Base-by-base conservation (phyloP, 192 early-diverging fungal species). In the Linnemannia hyalina region DNA sequence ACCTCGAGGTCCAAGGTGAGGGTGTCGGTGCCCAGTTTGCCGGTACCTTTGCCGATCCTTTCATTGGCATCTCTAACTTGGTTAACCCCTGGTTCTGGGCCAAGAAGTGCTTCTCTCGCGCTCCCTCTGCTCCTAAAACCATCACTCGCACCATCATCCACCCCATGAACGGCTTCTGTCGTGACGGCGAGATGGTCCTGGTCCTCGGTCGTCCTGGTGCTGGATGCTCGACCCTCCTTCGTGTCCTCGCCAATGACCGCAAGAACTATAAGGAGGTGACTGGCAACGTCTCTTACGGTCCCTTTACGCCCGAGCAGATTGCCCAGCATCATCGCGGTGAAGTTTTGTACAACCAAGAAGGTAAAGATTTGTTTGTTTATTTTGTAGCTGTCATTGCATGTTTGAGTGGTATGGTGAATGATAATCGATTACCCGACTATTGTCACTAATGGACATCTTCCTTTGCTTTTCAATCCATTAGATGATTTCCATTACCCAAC, bases 401-500 rank as follows among this genome's bases (percentile, higher is more conserved):
- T 13, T 4, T 15, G 26, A 4, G 7, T 65, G 9, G 57, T 60
- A 23, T n/a, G 11, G 69, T 40, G 60, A 65, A 26, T 65, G 60
- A 65, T 26, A 65, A 65, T 65, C 60, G 60, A 65, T 65, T 65
- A 32, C 29, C 60, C 60, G 26, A 32, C 60, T 13, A 32, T 65
- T 65, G 11, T 32, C 26, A 29, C 60, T 65, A 65, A 65, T 65
- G 13, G 0, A 20, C 18, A 13, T 55, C 18, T 38, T 13, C 29
- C 20, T 60, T 41, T 38, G 32, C 8, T 15, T 29, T 68, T 46
- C 11, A 44, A 32, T 26, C 16, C 35, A 9, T 52, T 72, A 86
- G 94, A 95, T 82, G 95, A 96, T 75, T 89, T 91, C 54, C 95
- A 97, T 79, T 95, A 92, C 82, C 93, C 95, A 11, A 94, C 94